Conservation (phyloP, 192 early-diverging fungal genomes). For the Backusella luteola region DNA sequence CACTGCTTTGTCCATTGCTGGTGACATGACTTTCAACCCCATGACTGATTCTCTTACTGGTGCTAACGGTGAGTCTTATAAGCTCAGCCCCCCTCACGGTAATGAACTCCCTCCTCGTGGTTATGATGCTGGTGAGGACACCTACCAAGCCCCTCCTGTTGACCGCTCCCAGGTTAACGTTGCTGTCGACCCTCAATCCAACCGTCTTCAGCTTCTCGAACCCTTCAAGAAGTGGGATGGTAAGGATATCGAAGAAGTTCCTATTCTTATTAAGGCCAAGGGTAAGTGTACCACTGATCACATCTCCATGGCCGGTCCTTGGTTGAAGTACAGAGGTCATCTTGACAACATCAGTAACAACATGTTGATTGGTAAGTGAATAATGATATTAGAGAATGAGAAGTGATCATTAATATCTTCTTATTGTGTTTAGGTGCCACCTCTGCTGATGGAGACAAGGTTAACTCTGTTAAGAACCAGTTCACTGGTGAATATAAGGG, state of each 20-base stretch:
- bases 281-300: conserved; percentile 99
- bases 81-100: conserved; percentile 84
- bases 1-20: conserved; percentile 95
- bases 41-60: conserved; percentile 85
- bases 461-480: conserved; percentile 73
- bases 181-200: conserved; percentile 76
- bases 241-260: conserved; percentile 76
- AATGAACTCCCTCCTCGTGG: conserved; percentile 87
- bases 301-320: conserved; percentile 91
- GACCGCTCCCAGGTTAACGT: conserved; percentile 77
- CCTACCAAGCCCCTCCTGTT: conserved; percentile 91
- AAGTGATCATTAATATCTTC: not conserved
- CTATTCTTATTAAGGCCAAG: conserved; percentile 92
- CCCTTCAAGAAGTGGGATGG: conserved; percentile 91
- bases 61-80: conserved; percentile 92
- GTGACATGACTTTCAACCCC: conserved; percentile 94
- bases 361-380: conserved; percentile 81
- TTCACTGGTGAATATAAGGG: conserved; percentile 78
- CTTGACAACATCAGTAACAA: conserved; percentile 99
- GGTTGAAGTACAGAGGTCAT: conserved; percentile 96
- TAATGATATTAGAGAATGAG: not conserved
- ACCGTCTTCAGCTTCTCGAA: conserved; percentile 88
- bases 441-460: conserved; percentile 82
- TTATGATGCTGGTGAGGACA: conserved; percentile 92
- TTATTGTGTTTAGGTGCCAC: conserved; percentile 58